Conservation (phyloP, 202 grass and related monocot genomes). For the Dendrocalamus latiflorus region DNA sequence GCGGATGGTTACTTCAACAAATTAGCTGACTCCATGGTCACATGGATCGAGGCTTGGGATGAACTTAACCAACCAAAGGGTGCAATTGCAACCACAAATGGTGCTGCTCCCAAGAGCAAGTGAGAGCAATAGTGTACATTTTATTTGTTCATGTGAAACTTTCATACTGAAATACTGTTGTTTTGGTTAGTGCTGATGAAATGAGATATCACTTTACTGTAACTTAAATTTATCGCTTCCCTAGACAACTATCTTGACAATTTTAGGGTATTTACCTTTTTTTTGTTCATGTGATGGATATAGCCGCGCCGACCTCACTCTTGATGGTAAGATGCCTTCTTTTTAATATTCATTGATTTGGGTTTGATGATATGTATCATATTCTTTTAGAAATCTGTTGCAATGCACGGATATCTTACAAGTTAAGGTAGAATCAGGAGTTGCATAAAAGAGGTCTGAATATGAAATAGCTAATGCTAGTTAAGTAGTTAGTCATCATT, state of each 20-base stretch:
- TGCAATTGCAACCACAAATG: background rate
- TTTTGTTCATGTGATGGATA: no score
- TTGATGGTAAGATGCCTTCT: background rate
- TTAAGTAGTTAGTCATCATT: background rate
- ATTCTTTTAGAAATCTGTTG: no score
- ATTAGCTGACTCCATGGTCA: conserved; percentile 72
- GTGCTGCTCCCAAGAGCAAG: conserved; percentile 19
- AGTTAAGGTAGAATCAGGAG: background rate
- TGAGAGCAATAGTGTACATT: conserved; percentile 20
- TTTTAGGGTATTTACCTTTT: no score
- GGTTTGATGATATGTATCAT: no score
- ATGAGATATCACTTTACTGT: no score
- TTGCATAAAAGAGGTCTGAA: background rate
- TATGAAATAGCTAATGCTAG: background rate
- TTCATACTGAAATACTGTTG: conserved; percentile 25
- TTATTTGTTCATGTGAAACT: background rate
- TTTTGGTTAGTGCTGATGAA: no score
- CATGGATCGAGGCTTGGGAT: conserved; percentile 86
- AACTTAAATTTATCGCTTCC: no score
- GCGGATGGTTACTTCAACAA: conserved; percentile 67
- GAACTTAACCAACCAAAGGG: conserved; percentile 43
- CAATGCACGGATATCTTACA: no score
- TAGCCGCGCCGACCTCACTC: no score
- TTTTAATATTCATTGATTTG: no score
- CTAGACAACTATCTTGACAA: no score